Conservation (phyloP, 2,329 filamentous ascomycete species). For the Colletotrichum cuscutae region DNA sequence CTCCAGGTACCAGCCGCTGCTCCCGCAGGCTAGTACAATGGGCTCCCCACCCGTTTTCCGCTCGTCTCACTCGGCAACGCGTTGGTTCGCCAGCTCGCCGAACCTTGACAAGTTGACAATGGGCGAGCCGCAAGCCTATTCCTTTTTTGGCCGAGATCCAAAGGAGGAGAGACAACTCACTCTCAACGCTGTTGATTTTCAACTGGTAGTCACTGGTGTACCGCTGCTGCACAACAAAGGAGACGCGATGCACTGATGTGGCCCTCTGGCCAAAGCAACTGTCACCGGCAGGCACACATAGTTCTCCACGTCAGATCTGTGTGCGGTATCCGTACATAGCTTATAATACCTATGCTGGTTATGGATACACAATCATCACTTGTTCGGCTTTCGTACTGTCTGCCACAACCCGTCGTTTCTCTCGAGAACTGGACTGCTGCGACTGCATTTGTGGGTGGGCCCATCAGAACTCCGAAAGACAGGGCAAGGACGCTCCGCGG, state of each 20-base stretch:
- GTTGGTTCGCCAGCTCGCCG: constrained; percentile 8
- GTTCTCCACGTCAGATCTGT: not conserved
- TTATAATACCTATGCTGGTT: not conserved
- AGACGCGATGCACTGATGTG: not conserved
- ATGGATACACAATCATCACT: not conserved
- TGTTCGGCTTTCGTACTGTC: not conserved
- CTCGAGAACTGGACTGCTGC: not conserved
- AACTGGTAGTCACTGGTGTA: not conserved
- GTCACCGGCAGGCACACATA: not conserved
- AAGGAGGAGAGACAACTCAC: not conserved
- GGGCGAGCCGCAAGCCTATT: constrained; percentile 14
- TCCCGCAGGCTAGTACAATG: constrained; percentile 22
- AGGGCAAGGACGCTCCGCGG: not conserved
- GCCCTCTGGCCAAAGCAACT: not conserved
- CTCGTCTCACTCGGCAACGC: constrained; percentile 20
- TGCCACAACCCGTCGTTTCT: not conserved
- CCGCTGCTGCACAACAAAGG: constrained; percentile 18
- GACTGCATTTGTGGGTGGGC: constrained; percentile 7
- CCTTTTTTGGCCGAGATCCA: constrained; percentile 11
- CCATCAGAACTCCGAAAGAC: constrained; percentile 8
- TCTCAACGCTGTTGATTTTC: not conserved
- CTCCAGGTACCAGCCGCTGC: constrained; percentile 23
- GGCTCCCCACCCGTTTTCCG: constrained; percentile 3
- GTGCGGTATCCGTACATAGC: not conserved
- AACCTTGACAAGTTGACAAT: constrained; percentile 18